Base-by-base conservation (phyloP, 441 rosid species). In the Erysimum cheiri region DNA sequence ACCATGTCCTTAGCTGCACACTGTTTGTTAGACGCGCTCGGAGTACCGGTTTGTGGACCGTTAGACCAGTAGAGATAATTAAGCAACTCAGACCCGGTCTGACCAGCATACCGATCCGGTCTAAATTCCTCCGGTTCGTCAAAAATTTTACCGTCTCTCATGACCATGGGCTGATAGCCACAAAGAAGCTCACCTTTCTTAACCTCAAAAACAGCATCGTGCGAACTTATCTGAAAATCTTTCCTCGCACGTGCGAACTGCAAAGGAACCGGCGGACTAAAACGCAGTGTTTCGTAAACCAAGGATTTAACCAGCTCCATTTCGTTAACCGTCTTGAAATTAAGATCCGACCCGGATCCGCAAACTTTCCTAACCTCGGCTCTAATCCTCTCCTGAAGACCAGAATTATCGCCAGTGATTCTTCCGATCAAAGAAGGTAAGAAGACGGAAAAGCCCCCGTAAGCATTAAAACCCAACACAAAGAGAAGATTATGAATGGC, bases 131-230 rank as follows among this genome's bases (percentile, higher is more conserved):
- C 93, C 36, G 96, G 91, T 2, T 90, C 90, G 0, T 86, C 78
- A 19, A 88, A 90, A 12, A 90, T 66, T 6, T 77, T 82, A 0
- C 81, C 53, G 72, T 92, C 98, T 47, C 76, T 78, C 98, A 90
- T 92, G 9, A 73, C 96, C 67, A 86, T 8, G 2, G 81, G 75
- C 32, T 87, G 98, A 56, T 80, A 92, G 44, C 98, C 98, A 8
- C 96, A 92, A 0, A 92, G 82, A 75, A 90, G 74, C 82, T 92
- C 98, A 0, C 96, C 98, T 77, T 87, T 85, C 75, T 86, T 82
- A 6, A 92, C 75, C 10, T 92, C 78, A 8, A 36, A 92, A 33
- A 37, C 81, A n/a, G 96, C 80, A 61, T 88, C 96, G 62, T 90
- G 87, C 0, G 96, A 88, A 61, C 60, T 79, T 31, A 92, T 82